Evolutionary conservation across 148 eudicot species (phyloP), one percentile per base, ranked within the genome.

Genomic region (Polygonum aviculare): DNA sequence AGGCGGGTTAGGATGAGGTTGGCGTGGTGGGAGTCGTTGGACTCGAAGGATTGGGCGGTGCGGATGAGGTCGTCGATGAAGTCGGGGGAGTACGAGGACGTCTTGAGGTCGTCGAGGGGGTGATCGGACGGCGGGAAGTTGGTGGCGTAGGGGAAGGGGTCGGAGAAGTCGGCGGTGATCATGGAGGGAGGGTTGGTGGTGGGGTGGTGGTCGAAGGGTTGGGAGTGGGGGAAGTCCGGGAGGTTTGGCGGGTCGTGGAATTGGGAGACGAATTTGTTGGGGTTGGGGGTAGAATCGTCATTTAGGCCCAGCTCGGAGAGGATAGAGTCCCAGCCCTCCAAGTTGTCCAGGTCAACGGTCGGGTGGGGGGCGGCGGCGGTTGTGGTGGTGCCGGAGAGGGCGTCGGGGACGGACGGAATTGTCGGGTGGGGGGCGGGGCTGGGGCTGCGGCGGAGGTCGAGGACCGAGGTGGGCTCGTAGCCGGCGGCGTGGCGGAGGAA

Each of bases 391-490:
- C 31, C 82, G 12, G 77, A 78, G 44, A 50, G 75, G 12, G 74
- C 33, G 65, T 76, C 78, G 3, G 79, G 76, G 15, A 70, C 62
- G 5, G 71, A 26, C 33, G 75, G 15, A 45, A 21, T 19, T 6
- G 47, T 77, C 69, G 22, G 78, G 48, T 22, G 69, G 0, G 79
- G 54, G 1, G 80, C 71, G 1, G 88, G 86, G 80, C 90, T 86
- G 0, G 95, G 96, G 80, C 93, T 94, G 59, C 88, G 79, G 18
- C 86, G 87, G 69, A 90, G 88, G 77, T 92, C 98, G 18, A 91
- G 87, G 36, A 90, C 98, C 44, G 97, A 92, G 67, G 92, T 94
- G 50, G 97, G 97, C 74, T 92, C 97, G 97, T 87, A 91, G 63
- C 77, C 78, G 47, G 72, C 60, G 36, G 73, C 8, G 50, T 69